Evolutionary conservation across 345 rosid genomes (phyloP).

Genomic region (Hirschfeldia incana): DNA sequence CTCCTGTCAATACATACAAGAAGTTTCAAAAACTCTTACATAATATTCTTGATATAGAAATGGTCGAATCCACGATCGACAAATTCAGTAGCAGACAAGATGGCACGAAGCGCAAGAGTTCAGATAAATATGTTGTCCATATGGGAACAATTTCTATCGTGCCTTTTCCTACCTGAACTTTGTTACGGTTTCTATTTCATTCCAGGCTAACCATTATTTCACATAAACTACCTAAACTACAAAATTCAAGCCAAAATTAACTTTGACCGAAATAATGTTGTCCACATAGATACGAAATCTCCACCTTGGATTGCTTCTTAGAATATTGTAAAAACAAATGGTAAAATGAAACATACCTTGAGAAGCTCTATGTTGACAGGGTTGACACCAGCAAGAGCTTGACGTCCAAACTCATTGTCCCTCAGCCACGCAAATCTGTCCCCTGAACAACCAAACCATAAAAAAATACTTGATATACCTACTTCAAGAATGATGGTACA

Average conservation of each 20-base stretch:
- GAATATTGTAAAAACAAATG: not conserved
- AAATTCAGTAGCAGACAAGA: not conserved
- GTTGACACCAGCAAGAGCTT: slow-evolving; percentile 88
- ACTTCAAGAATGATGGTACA: not conserved
- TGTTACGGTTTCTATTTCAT: too few species aligned
- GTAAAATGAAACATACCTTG: slow-evolving; percentile 46
- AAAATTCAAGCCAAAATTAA: too few species aligned
- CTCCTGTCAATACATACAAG: slow-evolving; percentile 49
- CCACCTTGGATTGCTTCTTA: not conserved
- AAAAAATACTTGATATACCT: not conserved
- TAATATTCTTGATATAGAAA: not conserved
- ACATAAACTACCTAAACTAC: too few species aligned
- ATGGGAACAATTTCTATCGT: too few species aligned
- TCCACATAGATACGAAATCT: not conserved
- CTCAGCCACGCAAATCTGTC: slow-evolving; percentile 95
- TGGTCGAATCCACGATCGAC: not conserved
- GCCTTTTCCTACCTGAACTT: too few species aligned
- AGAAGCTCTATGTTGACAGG: slow-evolving; percentile 80
- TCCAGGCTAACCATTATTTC: too few species aligned
- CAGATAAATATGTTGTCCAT: too few species aligned
- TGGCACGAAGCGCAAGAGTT: too few species aligned
- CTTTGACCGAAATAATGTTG: not conserved
- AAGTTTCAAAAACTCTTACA: slow-evolving; percentile 4
- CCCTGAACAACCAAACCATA: slow-evolving; percentile 45
- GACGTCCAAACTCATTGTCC: slow-evolving; percentile 89